Conservation (phyloP, 257 asterid species). For the Ilex aquifolium region DNA sequence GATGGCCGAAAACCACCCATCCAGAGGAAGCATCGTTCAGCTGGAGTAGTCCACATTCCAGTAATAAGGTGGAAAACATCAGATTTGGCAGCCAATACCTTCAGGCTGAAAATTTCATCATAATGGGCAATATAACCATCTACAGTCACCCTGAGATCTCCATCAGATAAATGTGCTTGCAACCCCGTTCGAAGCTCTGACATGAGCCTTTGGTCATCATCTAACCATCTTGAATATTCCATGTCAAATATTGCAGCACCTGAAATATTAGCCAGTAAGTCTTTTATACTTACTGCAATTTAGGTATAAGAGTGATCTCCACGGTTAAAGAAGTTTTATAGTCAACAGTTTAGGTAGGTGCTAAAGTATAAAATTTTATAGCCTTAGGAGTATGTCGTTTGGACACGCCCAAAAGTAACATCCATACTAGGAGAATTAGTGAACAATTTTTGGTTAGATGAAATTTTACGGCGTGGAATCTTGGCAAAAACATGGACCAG, state of each 20-base stretch:
- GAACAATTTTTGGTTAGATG: too few species aligned
- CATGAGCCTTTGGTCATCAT: constrained; percentile 75
- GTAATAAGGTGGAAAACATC: constrained; percentile 80
- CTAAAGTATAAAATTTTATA: constrained; percentile 14
- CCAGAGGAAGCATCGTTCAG: constrained; percentile 93
- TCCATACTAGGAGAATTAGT: too few species aligned
- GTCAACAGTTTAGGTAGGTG: constrained; percentile 11
- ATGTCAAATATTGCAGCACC: constrained; percentile 87
- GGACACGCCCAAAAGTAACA: too few species aligned
- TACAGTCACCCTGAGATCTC: constrained; percentile 60
- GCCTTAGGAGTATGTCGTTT: background rate
- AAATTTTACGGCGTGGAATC: too few species aligned
- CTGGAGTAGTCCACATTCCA: constrained; percentile 88
- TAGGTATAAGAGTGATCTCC: too few species aligned
- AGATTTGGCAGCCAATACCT: constrained; percentile 73
- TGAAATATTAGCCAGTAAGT: constrained; percentile 13
- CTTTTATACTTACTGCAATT: background rate
- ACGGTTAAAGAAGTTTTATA: background rate
- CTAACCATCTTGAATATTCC: constrained; percentile 94
- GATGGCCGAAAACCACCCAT: constrained; percentile 95
- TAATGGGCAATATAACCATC: constrained; percentile 73
- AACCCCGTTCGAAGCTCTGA: constrained; percentile 72
- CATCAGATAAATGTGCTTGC: constrained; percentile 69
- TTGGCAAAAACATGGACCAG: too few species aligned
- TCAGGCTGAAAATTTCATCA: constrained; percentile 67